phyloP scores from a whole-genome alignment of 257 asterid species.

The Osmanthus fragrans region DNA sequence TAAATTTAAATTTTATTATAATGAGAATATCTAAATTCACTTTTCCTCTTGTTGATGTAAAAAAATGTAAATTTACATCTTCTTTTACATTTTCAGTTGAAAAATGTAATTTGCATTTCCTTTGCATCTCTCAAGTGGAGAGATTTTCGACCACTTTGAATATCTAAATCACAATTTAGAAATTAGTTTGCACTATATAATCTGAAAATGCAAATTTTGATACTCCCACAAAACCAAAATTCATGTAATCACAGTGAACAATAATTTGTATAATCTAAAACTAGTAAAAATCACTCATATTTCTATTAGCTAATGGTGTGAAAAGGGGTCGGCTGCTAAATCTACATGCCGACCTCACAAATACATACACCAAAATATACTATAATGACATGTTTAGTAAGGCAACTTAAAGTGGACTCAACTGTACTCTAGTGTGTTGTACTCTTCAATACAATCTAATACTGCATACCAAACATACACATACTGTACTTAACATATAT shows the following conservation, averaged over 20 bases:
- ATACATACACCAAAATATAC: slow-evolving; percentile 39
- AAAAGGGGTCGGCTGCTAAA: slow-evolving; percentile 62
- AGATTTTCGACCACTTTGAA: too few relatives aligned
- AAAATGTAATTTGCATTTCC: too few relatives aligned
- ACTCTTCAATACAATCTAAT: not conserved
- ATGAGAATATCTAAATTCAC: too few relatives aligned
- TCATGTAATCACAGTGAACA: slow-evolving; percentile 22
- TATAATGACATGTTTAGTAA: not conserved
- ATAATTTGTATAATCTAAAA: slow-evolving; percentile 33
- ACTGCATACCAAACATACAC: not conserved
- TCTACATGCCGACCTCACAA: slow-evolving; percentile 67
- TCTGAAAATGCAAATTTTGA: not conserved
- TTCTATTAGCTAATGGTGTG: slow-evolving; percentile 42
- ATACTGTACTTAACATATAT: slow-evolving; percentile 47
- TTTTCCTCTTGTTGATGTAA: too few relatives aligned
- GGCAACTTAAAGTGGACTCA: not conserved
- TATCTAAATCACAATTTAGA: too few relatives aligned
- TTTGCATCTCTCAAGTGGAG: too few relatives aligned
- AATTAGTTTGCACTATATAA: too few relatives aligned
- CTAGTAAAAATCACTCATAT: slow-evolving; percentile 32
- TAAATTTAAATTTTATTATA: too few relatives aligned
- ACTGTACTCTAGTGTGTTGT: not conserved
- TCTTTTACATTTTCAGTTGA: too few relatives aligned
- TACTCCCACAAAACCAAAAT: slow-evolving; percentile 22
- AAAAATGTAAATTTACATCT: too few relatives aligned